A percentile compares a stretch with the other conserved stretches of the same genome.
phyloP scores from a whole-genome alignment of 371 early-diverging fungal genomes.

The Actinomortierella ambigua region DNA sequence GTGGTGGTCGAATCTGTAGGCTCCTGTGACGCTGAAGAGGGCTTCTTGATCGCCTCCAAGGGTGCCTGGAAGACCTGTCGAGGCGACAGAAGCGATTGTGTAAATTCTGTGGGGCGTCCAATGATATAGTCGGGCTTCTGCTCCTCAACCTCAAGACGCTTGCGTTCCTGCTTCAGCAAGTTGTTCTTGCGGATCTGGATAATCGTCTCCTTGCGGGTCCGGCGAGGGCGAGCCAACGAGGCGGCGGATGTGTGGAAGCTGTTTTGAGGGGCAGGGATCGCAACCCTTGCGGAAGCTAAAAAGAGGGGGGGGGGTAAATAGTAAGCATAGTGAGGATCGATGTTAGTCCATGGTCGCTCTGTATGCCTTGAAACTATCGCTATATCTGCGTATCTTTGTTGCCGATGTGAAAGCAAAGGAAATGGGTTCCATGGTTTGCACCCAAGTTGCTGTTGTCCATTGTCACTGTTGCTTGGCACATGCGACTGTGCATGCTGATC shows the following conservation, averaged over 20 bases:
- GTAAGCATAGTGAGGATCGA: too few species aligned
- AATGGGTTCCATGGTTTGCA: too few species aligned
- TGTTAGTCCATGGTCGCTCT: too few species aligned
- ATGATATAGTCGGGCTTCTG: slow-evolving; percentile 43
- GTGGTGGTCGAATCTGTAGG: slow-evolving; percentile 6
- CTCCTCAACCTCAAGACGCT: slow-evolving; percentile 30
- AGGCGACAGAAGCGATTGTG: slow-evolving; percentile 25
- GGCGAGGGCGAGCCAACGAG: slow-evolving; percentile 37
- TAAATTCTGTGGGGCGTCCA: slow-evolving; percentile 39
- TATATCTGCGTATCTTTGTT: too few species aligned
- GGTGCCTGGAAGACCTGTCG: slow-evolving; percentile 34
- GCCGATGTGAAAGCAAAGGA: too few species aligned
- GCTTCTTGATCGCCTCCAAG: slow-evolving; percentile 27
- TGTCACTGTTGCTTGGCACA: too few species aligned
- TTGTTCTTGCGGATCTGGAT: slow-evolving; percentile 42
- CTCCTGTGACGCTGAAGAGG: slow-evolving; percentile 1
- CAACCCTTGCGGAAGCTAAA: slow-evolving; percentile 23
- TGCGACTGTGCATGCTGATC: too few species aligned
- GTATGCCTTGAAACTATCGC: too few species aligned
- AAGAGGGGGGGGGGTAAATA: too few species aligned
- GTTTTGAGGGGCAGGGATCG: slow-evolving; percentile 14
- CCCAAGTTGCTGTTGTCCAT: too few species aligned
- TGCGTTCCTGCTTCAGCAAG: slow-evolving; percentile 32
- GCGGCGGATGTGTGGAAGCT: slow-evolving; percentile 48
- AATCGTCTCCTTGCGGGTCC: slow-evolving; percentile 45